These are phyloP conservation scores for Mycena polygramma DNA, from an alignment of 768 basidiomycete genomes.

Conservation along the genomic window DNA sequence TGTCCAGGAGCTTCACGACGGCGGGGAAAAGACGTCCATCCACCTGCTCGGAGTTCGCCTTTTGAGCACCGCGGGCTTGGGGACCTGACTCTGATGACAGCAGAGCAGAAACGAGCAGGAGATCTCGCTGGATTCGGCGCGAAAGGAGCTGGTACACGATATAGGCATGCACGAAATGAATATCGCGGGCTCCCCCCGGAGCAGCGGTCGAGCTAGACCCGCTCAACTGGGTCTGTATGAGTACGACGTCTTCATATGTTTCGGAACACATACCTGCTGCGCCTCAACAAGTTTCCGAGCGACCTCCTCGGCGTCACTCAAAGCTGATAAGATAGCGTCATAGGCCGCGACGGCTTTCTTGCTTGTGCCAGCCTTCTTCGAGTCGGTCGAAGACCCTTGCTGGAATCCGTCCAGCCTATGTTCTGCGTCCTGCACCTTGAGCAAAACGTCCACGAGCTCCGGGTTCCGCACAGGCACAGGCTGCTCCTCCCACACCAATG, in stretches of 20 bases:
- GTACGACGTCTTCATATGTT: conserved; percentile 1
- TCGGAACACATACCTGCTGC: conserved; percentile 68
- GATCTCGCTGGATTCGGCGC: conserved; percentile 89
- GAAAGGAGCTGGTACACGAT: conserved; percentile 90
- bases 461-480: conserved; percentile 90
- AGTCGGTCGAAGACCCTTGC: conserved; percentile 46
- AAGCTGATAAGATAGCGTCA: conserved; percentile 84
- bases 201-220: conserved; percentile 54
- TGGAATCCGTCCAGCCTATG: conserved; percentile 61
- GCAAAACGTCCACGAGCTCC: conserved; percentile 88
- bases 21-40: conserved; percentile 86
- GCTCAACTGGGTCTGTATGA: conserved; percentile 49
- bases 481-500: conserved; percentile 84
- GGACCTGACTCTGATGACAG: conserved; percentile 59
- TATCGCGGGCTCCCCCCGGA: conserved; percentile 70
- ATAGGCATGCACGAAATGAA: conserved; percentile 88
- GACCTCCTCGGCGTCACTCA: conserved; percentile 92
- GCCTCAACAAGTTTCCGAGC: conserved; percentile 84
- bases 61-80: conserved; percentile 35
- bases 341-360: conserved; percentile 89
- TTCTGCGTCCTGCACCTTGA: conserved; percentile 87
- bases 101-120: conserved; percentile 79
- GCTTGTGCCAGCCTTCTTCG: conserved; percentile 57
- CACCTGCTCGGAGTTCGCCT: conserved; percentile 58
- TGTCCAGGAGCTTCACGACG: conserved; percentile 89